Evolutionary conservation across 2,329 filamentous ascomycete species (phyloP), one percentile per base, ranked within the genome.

Genomic region (Clonostachys rhizophaga): DNA sequence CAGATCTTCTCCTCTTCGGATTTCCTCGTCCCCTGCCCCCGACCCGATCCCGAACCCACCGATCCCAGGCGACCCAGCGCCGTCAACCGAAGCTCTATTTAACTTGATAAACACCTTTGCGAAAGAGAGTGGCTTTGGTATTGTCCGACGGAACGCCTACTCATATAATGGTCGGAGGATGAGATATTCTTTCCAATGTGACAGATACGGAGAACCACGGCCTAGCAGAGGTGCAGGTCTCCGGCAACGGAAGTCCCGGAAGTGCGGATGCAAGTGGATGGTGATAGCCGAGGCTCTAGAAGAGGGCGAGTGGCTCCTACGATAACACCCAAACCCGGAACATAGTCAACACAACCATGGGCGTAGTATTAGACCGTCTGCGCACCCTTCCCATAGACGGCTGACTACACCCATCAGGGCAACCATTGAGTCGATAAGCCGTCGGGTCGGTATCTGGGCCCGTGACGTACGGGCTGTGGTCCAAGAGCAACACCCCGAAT

Each of bases 241-340:
- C 34, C 46, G 43, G n/a, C 14, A 43, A 43, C 39, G 41, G 36
- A 51, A 42, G 42, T 47, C 50, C 40, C 44, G 44, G 37, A 51
- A 53, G 42, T 53, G 44, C 47, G 48, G 45, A 4, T 53, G 44
- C 30, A 37, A 46, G 41, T 53, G 50, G 47, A 50, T 17, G 33
- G 35, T 51, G 16, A 45, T 50, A 48, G 50, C 48, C 3, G 44
- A 53, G 30, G 30, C 50, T 2, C 17, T 49, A 40, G 40, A 53
- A 24, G 10, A 36, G 34, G n/a, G n/a, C 34, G 42, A 49, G 34
- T 50, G 35, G 40, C 18, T 44, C n/a, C 18, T 50, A 40, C 24
- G 40, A 30, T 18, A 40, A 12, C 41, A 43, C 35, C 12, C 39
- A 13, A 39, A 47, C 17, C n/a, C 40, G 13, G 43, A 50, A 46